phyloP scores from a whole-genome alignment of 139 green algal species.

The Klebsormidium nitens region DNA sequence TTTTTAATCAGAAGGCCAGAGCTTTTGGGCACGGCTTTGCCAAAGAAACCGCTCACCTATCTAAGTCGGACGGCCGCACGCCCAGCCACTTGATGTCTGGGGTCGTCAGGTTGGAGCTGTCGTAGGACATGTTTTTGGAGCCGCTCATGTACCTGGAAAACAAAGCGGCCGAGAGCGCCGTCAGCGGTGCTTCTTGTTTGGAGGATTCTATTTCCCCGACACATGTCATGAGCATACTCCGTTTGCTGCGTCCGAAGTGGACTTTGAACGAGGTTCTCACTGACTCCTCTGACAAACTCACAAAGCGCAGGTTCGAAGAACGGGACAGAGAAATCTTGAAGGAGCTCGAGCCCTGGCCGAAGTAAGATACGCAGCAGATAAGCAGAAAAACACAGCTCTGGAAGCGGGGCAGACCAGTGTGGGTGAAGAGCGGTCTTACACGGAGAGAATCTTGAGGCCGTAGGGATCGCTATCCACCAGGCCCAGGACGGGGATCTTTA shows the following conservation, averaged over 20 bases:
- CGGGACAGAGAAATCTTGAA: too few species aligned
- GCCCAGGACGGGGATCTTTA: constrained; percentile 87
- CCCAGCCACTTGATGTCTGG: constrained; percentile 89
- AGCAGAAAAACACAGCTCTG: neutral
- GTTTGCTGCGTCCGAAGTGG: too few species aligned
- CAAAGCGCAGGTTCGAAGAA: too few species aligned
- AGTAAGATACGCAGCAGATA: neutral
- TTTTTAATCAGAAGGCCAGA: too few species aligned
- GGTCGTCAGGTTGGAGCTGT: constrained; percentile 86
- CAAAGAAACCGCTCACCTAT: constrained; percentile 1
- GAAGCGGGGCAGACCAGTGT: constrained; percentile 68
- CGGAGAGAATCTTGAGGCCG: constrained; percentile 93
- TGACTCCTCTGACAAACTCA: too few species aligned
- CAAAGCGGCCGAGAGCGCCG: too few species aligned
- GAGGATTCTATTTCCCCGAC: too few species aligned
- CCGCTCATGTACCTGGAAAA: constrained; percentile 42
- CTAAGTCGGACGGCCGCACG: constrained; percentile 66
- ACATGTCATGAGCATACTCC: too few species aligned
- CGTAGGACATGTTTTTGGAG: constrained; percentile 85
- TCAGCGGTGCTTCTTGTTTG: too few species aligned
- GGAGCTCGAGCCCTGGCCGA: neutral
- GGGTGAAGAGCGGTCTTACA: constrained; percentile 45
- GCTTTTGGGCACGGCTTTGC: too few species aligned
- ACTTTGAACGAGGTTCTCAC: too few species aligned
- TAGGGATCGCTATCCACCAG: constrained; percentile 93